Evolutionary conservation across 129 eudicot species (phyloP).

Genomic region (Lactuca saligna): DNA sequence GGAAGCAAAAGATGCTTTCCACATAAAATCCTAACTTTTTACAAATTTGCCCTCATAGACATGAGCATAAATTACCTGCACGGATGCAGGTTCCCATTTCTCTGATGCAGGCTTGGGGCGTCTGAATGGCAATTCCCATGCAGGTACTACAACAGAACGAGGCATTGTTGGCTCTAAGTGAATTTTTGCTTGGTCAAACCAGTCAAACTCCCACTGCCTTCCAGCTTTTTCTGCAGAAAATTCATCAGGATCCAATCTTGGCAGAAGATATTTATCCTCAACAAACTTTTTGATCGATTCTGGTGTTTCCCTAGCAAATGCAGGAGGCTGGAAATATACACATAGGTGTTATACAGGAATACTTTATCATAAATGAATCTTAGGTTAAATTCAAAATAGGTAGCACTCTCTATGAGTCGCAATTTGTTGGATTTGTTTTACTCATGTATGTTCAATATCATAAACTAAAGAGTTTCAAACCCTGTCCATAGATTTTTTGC

Average conservation of each 20-base stretch:
- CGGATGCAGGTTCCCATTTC: slow-evolving; percentile 83
- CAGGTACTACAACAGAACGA: slow-evolving; percentile 75
- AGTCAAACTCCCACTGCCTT: slow-evolving; percentile 94
- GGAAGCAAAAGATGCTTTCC: too few relatives aligned
- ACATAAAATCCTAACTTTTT: too few relatives aligned
- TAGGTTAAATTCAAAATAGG: not conserved
- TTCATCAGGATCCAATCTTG: slow-evolving; percentile 76
- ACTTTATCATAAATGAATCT: too few relatives aligned
- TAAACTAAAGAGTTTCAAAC: not conserved
- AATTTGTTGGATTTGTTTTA: not conserved
- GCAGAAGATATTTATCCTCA: slow-evolving; percentile 69
- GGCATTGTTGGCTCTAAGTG: slow-evolving; percentile 80
- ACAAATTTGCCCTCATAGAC: not conserved
- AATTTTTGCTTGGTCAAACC: slow-evolving; percentile 80
- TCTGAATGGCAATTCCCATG: slow-evolving; percentile 94
- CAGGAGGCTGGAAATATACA: slow-evolving; percentile 80
- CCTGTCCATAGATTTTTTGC: not conserved
- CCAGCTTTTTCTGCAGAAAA: slow-evolving; percentile 83
- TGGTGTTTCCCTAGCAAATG: slow-evolving; percentile 77
- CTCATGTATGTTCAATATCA: not conserved
- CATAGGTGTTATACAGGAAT: not conserved
- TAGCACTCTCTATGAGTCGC: not conserved
- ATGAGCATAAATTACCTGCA: slow-evolving; percentile 51
- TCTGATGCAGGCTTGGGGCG: slow-evolving; percentile 32
- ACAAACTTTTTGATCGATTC: slow-evolving; percentile 71